Conservation (phyloP, 306 rosid species). For the Delonix regia region DNA sequence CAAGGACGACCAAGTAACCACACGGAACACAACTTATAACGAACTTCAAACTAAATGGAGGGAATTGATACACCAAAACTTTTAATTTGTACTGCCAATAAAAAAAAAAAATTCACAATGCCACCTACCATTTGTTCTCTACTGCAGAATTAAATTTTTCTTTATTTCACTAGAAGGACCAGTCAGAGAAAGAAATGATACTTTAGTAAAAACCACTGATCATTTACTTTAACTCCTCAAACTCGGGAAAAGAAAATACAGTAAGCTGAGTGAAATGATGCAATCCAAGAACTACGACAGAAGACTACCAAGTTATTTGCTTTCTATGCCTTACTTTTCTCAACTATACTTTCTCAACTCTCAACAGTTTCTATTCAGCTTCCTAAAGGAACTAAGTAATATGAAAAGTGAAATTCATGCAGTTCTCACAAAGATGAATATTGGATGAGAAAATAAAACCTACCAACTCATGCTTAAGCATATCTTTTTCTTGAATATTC, state of each 20-base stretch:
- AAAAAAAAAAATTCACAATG: constrained; percentile 18
- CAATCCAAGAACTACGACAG: constrained; percentile 9
- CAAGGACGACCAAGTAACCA: background rate
- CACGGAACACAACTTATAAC: background rate
- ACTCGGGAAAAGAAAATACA: constrained; percentile 9
- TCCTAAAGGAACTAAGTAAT: background rate
- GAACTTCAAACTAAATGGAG: background rate
- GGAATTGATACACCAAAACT: constrained; percentile 15
- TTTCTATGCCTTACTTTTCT: background rate
- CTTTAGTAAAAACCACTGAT: background rate
- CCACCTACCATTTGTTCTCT: background rate
- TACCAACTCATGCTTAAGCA: constrained; percentile 78
- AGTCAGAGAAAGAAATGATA: background rate
- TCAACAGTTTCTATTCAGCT: background rate
- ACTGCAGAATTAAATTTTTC: background rate
- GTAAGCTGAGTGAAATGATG: background rate
- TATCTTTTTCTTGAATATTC: constrained; percentile 55
- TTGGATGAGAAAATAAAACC: constrained; percentile 1
- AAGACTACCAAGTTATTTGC: background rate
- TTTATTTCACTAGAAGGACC: background rate
- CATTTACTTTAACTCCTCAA: constrained; percentile 10
- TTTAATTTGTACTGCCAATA: background rate
- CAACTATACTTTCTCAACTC: background rate
- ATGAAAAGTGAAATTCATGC: constrained; percentile 14
- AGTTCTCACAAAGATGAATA: background rate